Conservation (phyloP, 2,329 filamentous ascomycete species). For the Ascomycota sp. region DNA sequence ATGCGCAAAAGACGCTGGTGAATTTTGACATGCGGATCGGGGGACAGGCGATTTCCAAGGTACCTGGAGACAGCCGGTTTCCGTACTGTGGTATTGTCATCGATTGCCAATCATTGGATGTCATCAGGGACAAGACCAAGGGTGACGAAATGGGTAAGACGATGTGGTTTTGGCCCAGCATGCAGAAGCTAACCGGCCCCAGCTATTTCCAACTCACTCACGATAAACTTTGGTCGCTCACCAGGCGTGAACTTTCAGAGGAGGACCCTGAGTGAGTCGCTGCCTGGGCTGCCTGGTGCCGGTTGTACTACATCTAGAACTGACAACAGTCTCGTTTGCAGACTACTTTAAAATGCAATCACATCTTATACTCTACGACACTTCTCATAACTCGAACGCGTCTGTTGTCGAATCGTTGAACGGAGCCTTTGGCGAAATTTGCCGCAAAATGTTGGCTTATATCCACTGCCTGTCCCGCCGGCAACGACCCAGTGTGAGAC, state of each 20-base stretch:
- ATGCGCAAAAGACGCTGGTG: slow-evolving; percentile 55
- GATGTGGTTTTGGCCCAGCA: neutral
- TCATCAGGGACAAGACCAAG: slow-evolving; percentile 46
- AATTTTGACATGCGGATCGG: slow-evolving; percentile 55
- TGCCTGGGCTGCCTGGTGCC: too few species aligned
- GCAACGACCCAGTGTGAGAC: slow-evolving; percentile 31
- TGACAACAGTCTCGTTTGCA: slow-evolving; percentile 5
- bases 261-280: slow-evolving; percentile 48
- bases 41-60: slow-evolving; percentile 27
- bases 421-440: slow-evolving; percentile 56
- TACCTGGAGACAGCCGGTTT: slow-evolving; percentile 31
- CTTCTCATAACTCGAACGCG: slow-evolving; percentile 47
- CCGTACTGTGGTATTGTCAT: slow-evolving; percentile 78
- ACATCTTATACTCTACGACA: slow-evolving; percentile 68
- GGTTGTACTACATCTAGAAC: neutral
- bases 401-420: slow-evolving; percentile 59
- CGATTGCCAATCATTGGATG: slow-evolving; percentile 51
- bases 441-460: slow-evolving; percentile 52
- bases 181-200: slow-evolving; percentile 1
- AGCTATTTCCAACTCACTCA: slow-evolving; percentile 48
- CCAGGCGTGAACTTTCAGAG: slow-evolving; percentile 64
- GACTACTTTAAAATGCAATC: slow-evolving; percentile 66
- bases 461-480: slow-evolving; percentile 32
- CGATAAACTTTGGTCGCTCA: slow-evolving; percentile 50
- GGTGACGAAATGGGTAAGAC: slow-evolving; percentile 27